Conservation (phyloP, 805 yeast species). For the Grigorovia jiainica region DNA sequence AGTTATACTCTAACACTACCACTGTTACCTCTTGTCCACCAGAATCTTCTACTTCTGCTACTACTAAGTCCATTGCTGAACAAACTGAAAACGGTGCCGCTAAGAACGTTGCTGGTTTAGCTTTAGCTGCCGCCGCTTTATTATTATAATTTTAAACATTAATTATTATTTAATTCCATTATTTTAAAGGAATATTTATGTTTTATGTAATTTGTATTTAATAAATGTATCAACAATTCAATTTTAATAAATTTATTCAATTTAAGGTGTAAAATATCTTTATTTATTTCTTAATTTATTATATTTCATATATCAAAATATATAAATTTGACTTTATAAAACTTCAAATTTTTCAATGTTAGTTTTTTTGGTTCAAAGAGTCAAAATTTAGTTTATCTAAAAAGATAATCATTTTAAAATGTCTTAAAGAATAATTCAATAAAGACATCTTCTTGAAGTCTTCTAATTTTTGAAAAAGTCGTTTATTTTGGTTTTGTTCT, state of each 20-base stretch:
- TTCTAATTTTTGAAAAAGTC: too few species aligned
- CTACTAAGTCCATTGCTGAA: constrained; percentile 1
- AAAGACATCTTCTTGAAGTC: too few species aligned
- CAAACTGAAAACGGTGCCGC: constrained; percentile 17
- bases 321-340: too few species aligned
- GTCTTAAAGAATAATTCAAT: too few species aligned
- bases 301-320: too few species aligned
- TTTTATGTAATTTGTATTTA: background rate
- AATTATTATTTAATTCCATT: background rate
- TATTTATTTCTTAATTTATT: too few species aligned
- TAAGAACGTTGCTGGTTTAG: constrained; percentile 12
- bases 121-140: constrained; percentile 2
- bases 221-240: background rate
- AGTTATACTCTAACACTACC: constrained; percentile 3
- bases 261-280: too few species aligned
- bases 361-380: too few species aligned
- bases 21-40: constrained; percentile 3
- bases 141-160: background rate
- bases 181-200: background rate
- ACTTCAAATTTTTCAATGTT: too few species aligned
- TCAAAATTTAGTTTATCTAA: too few species aligned
- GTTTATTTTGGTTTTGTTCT: too few species aligned
- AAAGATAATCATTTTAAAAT: too few species aligned
- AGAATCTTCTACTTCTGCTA: constrained; percentile 1
- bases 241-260: background rate